A percentile compares a stretch with the other conserved stretches of the same genome.
Evolutionary conservation across 768 basidiomycete species (phyloP).

Genomic region (Amanita rimosa): DNA sequence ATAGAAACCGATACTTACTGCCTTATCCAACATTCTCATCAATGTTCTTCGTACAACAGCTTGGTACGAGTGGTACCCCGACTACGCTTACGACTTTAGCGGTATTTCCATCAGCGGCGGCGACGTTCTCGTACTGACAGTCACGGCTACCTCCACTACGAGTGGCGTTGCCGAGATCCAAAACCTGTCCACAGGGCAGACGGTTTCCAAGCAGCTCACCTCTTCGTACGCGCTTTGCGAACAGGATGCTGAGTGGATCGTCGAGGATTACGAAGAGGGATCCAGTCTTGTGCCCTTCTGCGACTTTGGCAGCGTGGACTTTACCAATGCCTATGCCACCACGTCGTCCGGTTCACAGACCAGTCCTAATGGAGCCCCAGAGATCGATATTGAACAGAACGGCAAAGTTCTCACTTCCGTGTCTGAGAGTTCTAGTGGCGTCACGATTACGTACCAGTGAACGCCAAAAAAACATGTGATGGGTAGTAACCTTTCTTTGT

Average conservation of each 20-base stretch:
- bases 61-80: not conserved
- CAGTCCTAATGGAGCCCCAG: not conserved
- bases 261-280: conserved; percentile 23
- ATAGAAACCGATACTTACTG: not conserved
- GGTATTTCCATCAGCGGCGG: not conserved
- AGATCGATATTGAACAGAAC: not conserved
- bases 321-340: not conserved
- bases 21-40: not conserved
- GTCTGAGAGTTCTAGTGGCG: not conserved
- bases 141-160: not conserved
- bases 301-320: not conserved
- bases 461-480: too few species aligned
- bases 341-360: not conserved
- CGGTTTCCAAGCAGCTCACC: conserved; percentile 16
- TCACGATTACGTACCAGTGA: not conserved
- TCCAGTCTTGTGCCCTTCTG: not conserved
- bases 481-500: too few species aligned
- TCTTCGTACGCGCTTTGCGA: conserved; percentile 14
- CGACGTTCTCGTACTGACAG: not conserved
- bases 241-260: conserved; percentile 18
- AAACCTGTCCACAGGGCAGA: not conserved
- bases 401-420: not conserved
- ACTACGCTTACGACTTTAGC: not conserved
- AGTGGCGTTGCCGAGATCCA: not conserved
- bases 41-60: not conserved